Evolutionary conservation across 2,329 filamentous ascomycete species (phyloP).

Genomic region (Didymosphaeria variabile): DNA sequence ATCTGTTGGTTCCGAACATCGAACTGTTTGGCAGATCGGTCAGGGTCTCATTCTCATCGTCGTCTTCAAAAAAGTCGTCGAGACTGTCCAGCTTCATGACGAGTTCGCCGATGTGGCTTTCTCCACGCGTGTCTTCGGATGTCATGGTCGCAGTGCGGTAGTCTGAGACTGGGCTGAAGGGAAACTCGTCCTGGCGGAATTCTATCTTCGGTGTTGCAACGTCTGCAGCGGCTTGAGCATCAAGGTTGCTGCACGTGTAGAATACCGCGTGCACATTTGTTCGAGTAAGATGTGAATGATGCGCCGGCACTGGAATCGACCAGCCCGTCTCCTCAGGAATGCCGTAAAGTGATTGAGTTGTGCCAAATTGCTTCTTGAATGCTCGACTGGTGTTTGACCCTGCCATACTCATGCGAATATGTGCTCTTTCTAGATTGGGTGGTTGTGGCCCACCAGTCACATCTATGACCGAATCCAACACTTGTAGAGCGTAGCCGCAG

Average conservation of each 20-base stretch:
- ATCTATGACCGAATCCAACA: conserved; percentile 93
- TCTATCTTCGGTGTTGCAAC: conserved; percentile 85
- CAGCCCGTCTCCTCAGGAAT: conserved; percentile 96
- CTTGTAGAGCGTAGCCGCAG: conserved; percentile 89
- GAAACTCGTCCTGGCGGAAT: conserved; percentile 90
- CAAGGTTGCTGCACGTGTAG: conserved; percentile 78
- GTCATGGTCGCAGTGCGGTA: conserved; percentile 91
- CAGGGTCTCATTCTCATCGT: conserved; percentile 48
- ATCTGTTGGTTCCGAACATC: conserved; percentile 37
- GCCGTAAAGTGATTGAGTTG: conserved; percentile 92
- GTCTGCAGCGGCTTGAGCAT: conserved; percentile 61
- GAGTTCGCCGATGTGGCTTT: conserved; percentile 81
- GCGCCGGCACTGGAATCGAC: conserved; percentile 92
- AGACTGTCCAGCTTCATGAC: conserved; percentile 68
- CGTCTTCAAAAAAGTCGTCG: conserved; percentile 64
- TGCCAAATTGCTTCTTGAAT: conserved; percentile 92
- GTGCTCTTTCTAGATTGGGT: conserved; percentile 80
- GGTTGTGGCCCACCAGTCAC: conserved; percentile 80
- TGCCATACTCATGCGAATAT: conserved; percentile 98
- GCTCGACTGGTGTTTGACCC: conserved; percentile 80
- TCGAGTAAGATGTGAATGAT: conserved; percentile 85
- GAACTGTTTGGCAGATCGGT: conserved; percentile 46
- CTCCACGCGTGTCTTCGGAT: conserved; percentile 79
- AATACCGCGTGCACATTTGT: conserved; percentile 96
- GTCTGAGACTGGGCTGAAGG: conserved; percentile 72